phyloP scores from a whole-genome alignment of 1,139 yeast species.

The Pichia sp. region DNA sequence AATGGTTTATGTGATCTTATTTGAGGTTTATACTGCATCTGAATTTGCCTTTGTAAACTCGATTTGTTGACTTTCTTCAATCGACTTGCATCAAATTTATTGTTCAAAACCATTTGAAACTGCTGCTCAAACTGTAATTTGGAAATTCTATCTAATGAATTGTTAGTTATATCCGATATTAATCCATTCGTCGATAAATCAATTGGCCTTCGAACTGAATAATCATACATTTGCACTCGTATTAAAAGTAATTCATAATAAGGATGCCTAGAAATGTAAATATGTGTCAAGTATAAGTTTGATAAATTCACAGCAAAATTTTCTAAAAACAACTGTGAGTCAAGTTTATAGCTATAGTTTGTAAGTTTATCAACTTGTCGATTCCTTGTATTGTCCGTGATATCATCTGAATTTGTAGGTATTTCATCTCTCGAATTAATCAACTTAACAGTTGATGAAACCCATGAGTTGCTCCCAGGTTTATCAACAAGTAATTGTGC shows the following conservation, averaged over 20 bases:
- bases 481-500: slow-evolving; percentile 55
- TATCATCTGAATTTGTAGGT: slow-evolving; percentile 19
- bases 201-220: slow-evolving; percentile 15
- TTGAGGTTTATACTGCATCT: slow-evolving; percentile 25
- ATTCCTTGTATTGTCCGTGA: slow-evolving; percentile 23
- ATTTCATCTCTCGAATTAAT: slow-evolving; percentile 2
- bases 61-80: slow-evolving; percentile 16
- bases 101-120: slow-evolving; percentile 6
- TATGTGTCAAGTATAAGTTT: slow-evolving; percentile 46
- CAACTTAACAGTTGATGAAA: slow-evolving; percentile 46
- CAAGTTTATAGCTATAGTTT: slow-evolving; percentile 26
- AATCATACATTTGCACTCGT: slow-evolving; percentile 63
- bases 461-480: slow-evolving; percentile 50
- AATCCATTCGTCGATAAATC: slow-evolving; percentile 1
- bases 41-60: slow-evolving; percentile 13
- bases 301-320: slow-evolving; percentile 42
- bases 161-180: slow-evolving; percentile 9
- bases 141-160: slow-evolving; percentile 3
- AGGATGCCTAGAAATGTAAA: slow-evolving; percentile 65
- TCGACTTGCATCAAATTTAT: slow-evolving; percentile 2
- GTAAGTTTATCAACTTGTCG: slow-evolving; percentile 30
- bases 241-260: slow-evolving; percentile 50
- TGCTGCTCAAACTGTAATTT: slow-evolving; percentile 11
- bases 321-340: slow-evolving; percentile 41
- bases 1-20: slow-evolving; percentile 47